A percentile compares a stretch with the other conserved stretches of the same genome.
Conservation (phyloP, 2,329 filamentous ascomycete species). For the Hyphodiscus sp. region DNA sequence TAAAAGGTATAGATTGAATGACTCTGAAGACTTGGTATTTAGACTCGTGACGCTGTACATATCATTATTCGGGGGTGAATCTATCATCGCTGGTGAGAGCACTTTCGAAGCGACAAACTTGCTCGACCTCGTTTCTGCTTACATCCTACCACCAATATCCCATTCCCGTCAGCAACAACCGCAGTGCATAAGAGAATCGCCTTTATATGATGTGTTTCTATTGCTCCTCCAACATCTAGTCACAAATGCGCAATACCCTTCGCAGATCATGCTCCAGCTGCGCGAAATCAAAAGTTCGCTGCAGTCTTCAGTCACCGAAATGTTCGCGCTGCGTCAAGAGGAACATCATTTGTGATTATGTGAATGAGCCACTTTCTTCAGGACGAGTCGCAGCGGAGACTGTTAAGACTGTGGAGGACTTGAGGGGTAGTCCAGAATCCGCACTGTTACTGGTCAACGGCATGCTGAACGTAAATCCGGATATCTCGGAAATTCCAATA, state of each 20-base stretch:
- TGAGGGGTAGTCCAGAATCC: no score
- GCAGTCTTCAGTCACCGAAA: constrained; percentile 46
- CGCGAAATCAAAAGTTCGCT: constrained; percentile 48
- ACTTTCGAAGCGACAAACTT: no score
- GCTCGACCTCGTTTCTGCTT: no score
- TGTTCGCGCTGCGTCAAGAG: constrained; percentile 50
- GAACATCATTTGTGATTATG: constrained; percentile 42
- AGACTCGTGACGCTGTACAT: no score
- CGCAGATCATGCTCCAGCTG: constrained; percentile 51
- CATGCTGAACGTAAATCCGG: neutral
- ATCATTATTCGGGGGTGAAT: no score
- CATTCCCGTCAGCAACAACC: neutral
- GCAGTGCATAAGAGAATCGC: neutral
- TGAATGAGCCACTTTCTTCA: constrained; percentile 43
- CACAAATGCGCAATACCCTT: constrained; percentile 46
- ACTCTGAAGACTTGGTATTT: no score
- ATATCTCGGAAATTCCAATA: constrained; percentile 1
- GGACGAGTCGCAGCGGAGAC: neutral
- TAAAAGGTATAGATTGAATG: no score
- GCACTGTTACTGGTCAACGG: neutral
- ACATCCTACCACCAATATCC: neutral
- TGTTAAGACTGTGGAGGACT: no score
- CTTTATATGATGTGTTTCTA: neutral
- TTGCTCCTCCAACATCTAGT: neutral
- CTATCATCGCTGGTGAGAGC: no score